These are phyloP conservation scores for Leccinum pallidistipes DNA, from an alignment of 1,284 basidiomycete species.

Conservation along the genomic window DNA sequence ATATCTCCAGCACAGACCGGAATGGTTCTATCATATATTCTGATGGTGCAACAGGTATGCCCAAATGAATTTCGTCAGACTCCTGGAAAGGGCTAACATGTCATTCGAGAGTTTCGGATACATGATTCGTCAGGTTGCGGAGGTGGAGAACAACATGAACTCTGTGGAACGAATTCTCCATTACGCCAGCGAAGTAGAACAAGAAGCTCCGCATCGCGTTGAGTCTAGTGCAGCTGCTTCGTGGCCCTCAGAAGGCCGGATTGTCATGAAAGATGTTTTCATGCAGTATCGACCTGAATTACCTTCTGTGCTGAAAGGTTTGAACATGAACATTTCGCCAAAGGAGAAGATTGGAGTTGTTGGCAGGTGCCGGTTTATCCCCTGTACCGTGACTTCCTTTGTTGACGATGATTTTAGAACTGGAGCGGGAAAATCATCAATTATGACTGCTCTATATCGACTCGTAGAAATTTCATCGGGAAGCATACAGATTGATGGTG, in stretches of 20 bases:
- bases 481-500: constrained; percentile 62
- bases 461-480: constrained; percentile 67
- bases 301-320: constrained; percentile 64
- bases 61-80: not conserved
- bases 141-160: constrained; percentile 93
- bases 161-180: constrained; percentile 83
- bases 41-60: constrained; percentile 63
- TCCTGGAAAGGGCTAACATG: constrained; percentile 4
- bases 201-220: constrained; percentile 76
- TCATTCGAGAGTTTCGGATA: constrained; percentile 65
- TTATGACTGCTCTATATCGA: constrained; percentile 58
- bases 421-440: constrained; percentile 76
- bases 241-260: constrained; percentile 70
- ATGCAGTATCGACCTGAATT: constrained; percentile 74
- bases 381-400: not conserved
- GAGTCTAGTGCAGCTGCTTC: constrained; percentile 45
- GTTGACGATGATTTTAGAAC: constrained; percentile 45
- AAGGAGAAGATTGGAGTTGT: constrained; percentile 93
- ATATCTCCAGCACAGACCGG: constrained; percentile 82
- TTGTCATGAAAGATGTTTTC: constrained; percentile 63
- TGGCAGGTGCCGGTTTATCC: constrained; percentile 45
- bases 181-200: constrained; percentile 60
- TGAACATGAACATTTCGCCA: constrained; percentile 63
- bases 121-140: constrained; percentile 82
- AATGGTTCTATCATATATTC: constrained; percentile 74